Evolutionary conservation across 2,329 filamentous ascomycete species (phyloP).

Genomic region (Paraphoma chrysanthemicola): DNA sequence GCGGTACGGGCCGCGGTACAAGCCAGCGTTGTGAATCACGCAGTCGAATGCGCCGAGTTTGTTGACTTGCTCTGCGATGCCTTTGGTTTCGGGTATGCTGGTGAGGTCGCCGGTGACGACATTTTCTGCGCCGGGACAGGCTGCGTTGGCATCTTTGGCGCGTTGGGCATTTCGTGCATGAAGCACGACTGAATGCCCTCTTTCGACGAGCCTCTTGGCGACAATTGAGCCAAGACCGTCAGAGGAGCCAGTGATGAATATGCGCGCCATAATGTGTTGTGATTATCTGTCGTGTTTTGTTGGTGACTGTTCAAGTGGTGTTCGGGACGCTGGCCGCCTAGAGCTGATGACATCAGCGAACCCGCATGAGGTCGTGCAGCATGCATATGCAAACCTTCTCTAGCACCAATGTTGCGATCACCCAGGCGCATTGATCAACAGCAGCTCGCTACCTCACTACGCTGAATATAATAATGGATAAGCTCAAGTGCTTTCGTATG

Average conservation of each 20-base stretch:
- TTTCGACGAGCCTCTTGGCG: slow-evolving; percentile 57
- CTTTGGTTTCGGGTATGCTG: slow-evolving; percentile 58
- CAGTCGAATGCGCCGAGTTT: slow-evolving; percentile 59
- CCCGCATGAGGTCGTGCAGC: no score
- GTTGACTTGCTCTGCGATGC: slow-evolving; percentile 60
- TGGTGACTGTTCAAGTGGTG: no score
- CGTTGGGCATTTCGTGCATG: slow-evolving; percentile 65
- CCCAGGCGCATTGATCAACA: no score
- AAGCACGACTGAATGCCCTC: slow-evolving; percentile 63
- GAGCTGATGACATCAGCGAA: background rate
- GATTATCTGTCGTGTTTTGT: no score
- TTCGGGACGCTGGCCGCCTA: background rate
- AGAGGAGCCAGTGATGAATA: slow-evolving; percentile 64
- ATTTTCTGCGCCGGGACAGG: slow-evolving; percentile 58
- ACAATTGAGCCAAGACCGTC: slow-evolving; percentile 63
- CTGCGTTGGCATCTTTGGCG: slow-evolving; percentile 56
- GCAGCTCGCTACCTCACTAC: no score
- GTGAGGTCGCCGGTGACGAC: slow-evolving; percentile 63
- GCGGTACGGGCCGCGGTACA: slow-evolving; percentile 53
- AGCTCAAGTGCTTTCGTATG: no score
- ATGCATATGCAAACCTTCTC: background rate
- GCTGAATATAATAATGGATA: no score
- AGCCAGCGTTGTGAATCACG: slow-evolving; percentile 65
- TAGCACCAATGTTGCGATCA: no score
- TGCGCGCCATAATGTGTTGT: slow-evolving; percentile 45